These are phyloP conservation scores for Poterioochromonas sp. DNA, from an alignment of 352 stramenopile species.

Conservation along the genomic window DNA sequence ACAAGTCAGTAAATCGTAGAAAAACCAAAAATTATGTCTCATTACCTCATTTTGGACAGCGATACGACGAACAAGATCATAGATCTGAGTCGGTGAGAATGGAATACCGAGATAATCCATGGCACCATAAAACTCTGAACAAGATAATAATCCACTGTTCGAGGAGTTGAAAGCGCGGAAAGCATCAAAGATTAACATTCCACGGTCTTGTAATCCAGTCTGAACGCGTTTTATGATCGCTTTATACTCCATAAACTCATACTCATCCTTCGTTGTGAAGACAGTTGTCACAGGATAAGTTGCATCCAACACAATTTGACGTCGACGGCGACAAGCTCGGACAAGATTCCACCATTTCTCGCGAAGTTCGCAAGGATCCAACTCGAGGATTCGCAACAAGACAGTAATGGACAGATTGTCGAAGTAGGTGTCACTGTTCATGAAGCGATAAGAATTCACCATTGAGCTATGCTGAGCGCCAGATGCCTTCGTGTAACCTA, in stretches of 20 bases:
- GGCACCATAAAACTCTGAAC: conserved; percentile 66
- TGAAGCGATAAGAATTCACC: conserved; percentile 84
- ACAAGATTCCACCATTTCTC: conserved; percentile 74
- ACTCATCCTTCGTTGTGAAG: conserved; percentile 92
- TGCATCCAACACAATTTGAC: conserved; percentile 59
- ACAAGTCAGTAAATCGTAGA: too few species aligned
- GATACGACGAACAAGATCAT: conserved; percentile 67
- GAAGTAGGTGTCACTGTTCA: conserved; percentile 98
- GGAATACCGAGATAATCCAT: conserved; percentile 67
- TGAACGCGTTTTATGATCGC: conserved; percentile 43
- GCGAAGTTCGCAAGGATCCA: conserved; percentile 53
- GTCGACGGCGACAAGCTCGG: conserved; percentile 76
- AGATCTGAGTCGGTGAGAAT: conserved; percentile 43
- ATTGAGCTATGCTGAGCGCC: conserved; percentile 64
- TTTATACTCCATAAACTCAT: conserved; percentile 78
- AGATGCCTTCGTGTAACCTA: conserved; percentile 57
- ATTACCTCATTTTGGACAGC: conserved; percentile 72
- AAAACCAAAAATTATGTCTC: too few species aligned
- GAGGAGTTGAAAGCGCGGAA: conserved; percentile 77
- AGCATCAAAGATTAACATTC: conserved; percentile 70
- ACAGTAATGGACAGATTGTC: conserved; percentile 75
- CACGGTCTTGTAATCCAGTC: conserved; percentile 41
- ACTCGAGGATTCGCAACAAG: conserved; percentile 54
- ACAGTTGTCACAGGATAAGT: conserved; percentile 91
- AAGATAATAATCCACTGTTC: conserved; percentile 67